phyloP scores from a whole-genome alignment of 1,284 basidiomycete genomes.

The Trametes pubescens region DNA sequence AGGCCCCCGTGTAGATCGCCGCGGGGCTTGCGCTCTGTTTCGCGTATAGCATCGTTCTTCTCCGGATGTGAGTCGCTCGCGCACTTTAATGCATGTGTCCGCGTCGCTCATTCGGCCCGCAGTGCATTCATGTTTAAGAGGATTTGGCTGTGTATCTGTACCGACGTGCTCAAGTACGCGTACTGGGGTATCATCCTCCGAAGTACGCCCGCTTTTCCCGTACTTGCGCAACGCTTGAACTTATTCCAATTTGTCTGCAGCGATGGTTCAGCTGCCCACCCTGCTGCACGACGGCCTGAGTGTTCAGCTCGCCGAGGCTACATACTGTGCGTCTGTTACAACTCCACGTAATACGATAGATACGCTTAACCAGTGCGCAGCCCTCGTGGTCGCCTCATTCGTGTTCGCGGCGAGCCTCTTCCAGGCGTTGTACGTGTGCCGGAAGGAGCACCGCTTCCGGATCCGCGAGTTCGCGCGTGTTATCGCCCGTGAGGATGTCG shows the following conservation, averaged over 20 bases:
- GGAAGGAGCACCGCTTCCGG: constrained; percentile 7
- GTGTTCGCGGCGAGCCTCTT: neutral
- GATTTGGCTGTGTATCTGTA: neutral
- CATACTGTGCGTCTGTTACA: neutral
- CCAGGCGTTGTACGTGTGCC: constrained; percentile 9
- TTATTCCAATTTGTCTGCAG: neutral
- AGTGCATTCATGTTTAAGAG: constrained; percentile 13
- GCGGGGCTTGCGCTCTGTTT: constrained; percentile 9
- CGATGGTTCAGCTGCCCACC: neutral
- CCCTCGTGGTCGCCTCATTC: constrained; percentile 1
- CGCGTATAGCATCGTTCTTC: constrained; percentile 9
- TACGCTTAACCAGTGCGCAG: neutral
- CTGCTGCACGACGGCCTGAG: neutral
- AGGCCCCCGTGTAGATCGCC: neutral
- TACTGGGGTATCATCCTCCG: constrained; percentile 10
- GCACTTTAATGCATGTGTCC: neutral
- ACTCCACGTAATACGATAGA: no score
- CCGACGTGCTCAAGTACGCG: constrained; percentile 6
- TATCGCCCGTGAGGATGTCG: neutral
- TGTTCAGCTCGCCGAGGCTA: neutral
- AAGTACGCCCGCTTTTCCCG: neutral
- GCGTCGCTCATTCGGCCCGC: neutral
- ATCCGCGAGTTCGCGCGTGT: neutral
- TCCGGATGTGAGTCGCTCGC: constrained; percentile 10
- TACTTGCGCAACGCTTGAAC: neutral